These are phyloP conservation scores for Lodderomyces oxycetoniae DNA, from an alignment of 1,139 yeast species.

Conservation along the genomic window DNA sequence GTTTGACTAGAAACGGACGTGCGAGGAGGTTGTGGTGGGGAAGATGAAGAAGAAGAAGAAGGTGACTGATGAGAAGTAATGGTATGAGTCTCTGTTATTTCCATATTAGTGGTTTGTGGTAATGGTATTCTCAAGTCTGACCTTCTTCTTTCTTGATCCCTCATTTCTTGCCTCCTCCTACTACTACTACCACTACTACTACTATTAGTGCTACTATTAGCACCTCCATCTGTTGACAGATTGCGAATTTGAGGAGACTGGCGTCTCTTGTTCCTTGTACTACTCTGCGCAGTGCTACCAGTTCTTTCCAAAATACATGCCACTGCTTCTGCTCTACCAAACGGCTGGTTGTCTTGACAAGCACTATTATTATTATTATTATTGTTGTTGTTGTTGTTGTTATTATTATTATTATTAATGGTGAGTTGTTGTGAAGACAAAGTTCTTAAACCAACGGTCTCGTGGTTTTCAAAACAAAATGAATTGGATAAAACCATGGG, in stretches of 20 bases:
- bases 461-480: no score
- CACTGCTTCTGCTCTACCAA: slow-evolving; percentile 8
- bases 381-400: no score
- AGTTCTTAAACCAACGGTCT: not conserved
- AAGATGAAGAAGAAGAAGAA: not conserved
- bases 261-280: slow-evolving; percentile 9
- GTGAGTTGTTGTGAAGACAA: slow-evolving; percentile 2
- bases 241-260: no score
- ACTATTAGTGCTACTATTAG: no score
- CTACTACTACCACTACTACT: no score
- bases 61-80: not conserved
- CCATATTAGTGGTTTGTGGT: not conserved
- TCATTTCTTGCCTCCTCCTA: no score
- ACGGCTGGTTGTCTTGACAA: not conserved
- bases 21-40: not conserved
- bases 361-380: not conserved
- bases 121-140: not conserved
- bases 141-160: not conserved
- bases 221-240: no score
- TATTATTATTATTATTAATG: not conserved
- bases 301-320: slow-evolving; percentile 13
- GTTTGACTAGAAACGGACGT: slow-evolving; percentile 4
- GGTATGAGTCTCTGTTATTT: not conserved
- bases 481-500: no score
- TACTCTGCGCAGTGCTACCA: slow-evolving; percentile 10